phyloP scores from a whole-genome alignment of 306 rosid genomes.

The Begonia masoniana region DNA sequence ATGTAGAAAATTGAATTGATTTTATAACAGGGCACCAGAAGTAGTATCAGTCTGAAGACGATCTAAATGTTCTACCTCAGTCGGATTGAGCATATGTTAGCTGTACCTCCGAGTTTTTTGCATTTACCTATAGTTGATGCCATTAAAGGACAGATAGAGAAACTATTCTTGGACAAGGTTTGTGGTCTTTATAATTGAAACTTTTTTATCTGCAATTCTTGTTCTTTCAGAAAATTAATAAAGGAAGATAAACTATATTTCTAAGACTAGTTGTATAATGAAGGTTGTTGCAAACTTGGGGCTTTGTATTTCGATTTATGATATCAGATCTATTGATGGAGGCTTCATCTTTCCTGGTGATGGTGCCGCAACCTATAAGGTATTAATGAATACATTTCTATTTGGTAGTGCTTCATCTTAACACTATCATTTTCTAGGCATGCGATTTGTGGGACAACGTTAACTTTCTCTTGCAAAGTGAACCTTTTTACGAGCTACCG shows the following conservation, averaged over 20 bases:
- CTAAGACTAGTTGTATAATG: constrained; percentile 18
- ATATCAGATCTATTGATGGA: constrained; percentile 54
- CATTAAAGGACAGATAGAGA: constrained; percentile 55
- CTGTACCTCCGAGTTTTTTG: constrained; percentile 56
- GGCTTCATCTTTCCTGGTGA: constrained; percentile 57
- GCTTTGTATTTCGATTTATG: constrained; percentile 67
- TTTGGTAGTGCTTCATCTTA: too few species aligned
- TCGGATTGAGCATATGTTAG: constrained; percentile 55
- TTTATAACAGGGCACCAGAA: too few species aligned
- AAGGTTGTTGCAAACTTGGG: constrained; percentile 73
- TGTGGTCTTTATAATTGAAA: not conserved
- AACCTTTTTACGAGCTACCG: too few species aligned
- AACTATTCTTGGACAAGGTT: constrained; percentile 71
- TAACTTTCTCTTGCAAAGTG: too few species aligned
- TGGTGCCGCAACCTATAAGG: constrained; percentile 72
- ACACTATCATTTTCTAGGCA: too few species aligned
- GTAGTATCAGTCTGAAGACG: not conserved
- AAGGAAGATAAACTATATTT: not conserved
- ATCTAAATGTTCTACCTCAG: constrained; percentile 70
- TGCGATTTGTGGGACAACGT: too few species aligned
- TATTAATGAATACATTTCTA: constrained; percentile 12
- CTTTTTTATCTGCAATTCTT: not conserved
- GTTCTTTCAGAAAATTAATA: not conserved
- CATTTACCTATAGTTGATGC: constrained; percentile 46
- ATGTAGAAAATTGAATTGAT: too few species aligned